Conservation (phyloP, 345 rosid genomes). For the Carallia brachiata region DNA sequence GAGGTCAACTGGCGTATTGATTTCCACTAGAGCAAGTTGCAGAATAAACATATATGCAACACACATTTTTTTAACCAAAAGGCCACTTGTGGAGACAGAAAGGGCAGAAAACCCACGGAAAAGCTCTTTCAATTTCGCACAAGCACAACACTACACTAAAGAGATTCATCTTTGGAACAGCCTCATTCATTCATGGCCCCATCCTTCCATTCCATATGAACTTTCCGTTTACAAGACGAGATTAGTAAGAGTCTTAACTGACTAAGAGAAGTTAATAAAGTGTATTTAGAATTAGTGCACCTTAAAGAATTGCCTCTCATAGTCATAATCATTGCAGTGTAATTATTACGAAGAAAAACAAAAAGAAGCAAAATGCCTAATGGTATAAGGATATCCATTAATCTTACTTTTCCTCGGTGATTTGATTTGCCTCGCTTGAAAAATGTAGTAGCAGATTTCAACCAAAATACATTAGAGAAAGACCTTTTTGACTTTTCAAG, state of each 20-base stretch:
- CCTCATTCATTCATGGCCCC: too few species aligned
- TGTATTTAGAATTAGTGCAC: conserved; percentile 15
- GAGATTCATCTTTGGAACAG: too few species aligned
- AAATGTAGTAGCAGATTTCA: not conserved
- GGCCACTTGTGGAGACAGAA: conserved; percentile 15
- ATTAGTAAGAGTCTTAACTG: not conserved
- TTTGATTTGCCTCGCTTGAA: not conserved
- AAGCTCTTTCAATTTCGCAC: too few species aligned
- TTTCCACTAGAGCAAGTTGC: conserved; percentile 40
- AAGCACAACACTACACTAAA: too few species aligned
- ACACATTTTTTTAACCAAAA: not conserved
- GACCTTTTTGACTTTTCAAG: too few species aligned
- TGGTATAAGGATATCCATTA: not conserved
- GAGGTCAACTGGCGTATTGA: conserved; percentile 43
- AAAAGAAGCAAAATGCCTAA: conserved; percentile 1
- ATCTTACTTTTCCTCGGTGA: not conserved
- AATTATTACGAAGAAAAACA: conserved; percentile 25
- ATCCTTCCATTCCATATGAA: conserved; percentile 21
- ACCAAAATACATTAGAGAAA: not conserved
- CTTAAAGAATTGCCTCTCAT: conserved; percentile 16
- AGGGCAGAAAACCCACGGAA: conserved; percentile 8
- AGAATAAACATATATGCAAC: not conserved
- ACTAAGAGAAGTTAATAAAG: not conserved
- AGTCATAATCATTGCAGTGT: conserved; percentile 36
- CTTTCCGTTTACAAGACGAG: not conserved